Evolutionary conservation across 176 grass and related monocot species (phyloP).

Genomic region (Thinopyrum elongatum): DNA sequence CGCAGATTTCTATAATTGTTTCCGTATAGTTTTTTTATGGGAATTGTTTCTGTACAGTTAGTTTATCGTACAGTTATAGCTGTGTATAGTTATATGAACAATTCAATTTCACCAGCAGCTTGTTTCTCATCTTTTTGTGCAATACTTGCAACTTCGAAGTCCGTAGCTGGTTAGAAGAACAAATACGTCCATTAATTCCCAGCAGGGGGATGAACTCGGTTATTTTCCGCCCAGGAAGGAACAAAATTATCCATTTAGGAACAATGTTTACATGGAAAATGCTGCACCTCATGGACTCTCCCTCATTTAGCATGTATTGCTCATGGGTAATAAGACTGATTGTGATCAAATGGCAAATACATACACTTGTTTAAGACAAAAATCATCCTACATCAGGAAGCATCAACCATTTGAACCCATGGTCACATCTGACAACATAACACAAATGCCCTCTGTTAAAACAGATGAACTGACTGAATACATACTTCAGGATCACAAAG

Average conservation of each 20-base stretch:
- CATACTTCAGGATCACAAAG: neutral
- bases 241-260: neutral
- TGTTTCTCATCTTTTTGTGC: neutral
- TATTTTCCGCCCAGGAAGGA: neutral
- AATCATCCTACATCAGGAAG: neutral
- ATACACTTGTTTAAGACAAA: neutral
- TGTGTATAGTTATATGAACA: neutral
- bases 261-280: neutral
- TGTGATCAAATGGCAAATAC: neutral
- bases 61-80: neutral
- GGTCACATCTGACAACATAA: neutral
- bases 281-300: neutral
- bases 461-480: neutral
- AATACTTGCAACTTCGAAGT: neutral
- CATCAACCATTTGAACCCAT: slow-evolving; percentile 13
- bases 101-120: too few relatives aligned
- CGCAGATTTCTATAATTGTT: slow-evolving; percentile 8
- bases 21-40: too few relatives aligned
- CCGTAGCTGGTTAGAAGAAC: neutral
- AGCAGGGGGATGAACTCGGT: neutral
- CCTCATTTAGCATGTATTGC: neutral
- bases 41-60: neutral
- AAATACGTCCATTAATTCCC: neutral
- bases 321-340: neutral
- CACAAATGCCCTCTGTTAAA: neutral